Evolutionary conservation across 208 protist genomes (phyloP), one percentile per base, ranked within the genome.

Genomic region (Phytomonas sp.): DNA sequence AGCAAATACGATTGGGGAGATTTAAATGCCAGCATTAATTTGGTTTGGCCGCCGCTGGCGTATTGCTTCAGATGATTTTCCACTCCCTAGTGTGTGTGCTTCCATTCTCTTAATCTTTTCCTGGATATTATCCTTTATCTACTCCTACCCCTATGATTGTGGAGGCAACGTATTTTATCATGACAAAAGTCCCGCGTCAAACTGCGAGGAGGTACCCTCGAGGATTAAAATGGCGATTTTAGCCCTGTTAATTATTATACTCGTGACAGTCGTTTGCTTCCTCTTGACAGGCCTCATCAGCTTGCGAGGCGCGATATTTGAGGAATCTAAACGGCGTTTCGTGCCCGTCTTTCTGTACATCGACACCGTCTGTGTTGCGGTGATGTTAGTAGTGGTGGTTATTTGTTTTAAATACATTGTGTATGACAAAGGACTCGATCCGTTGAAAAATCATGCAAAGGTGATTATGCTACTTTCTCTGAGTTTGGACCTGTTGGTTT

Each of bases 41-140:
- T 93, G 88, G 82, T 85, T 72, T 56, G 76, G 85, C 32, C 87
- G 91, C 20, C 77, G 78, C 29, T 96, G 91, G 88, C 81, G 87
- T 15, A 79, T 84, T 8, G 83, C 66, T 53, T 61, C 88, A 17
- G 91, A 96, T 71, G 88, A 94, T 72, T 93, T 93, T 69, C 72
- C 62, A 62, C 85, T 91, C 61, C 87, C 84, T 3, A 83, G 90
- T 46, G 9, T 83, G 0, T 67, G 87, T 26, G 83, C 82, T 69
- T 79, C 84, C 17, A 36, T 69, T 5, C 20, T 92, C 46, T 63
- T 77, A 40, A 1, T 76, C 31, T 40, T 66, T 1, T 71, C 63
- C 67, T 76, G 61, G 15, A 53, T 75, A 33, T 56, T 83, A 37
- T 37, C 70, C 0, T 60, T 78, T 29, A 53, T 61, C 4, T 67